Base-by-base conservation (phyloP, 1,284 basidiomycete genomes). In the Meira nashicola region DNA sequence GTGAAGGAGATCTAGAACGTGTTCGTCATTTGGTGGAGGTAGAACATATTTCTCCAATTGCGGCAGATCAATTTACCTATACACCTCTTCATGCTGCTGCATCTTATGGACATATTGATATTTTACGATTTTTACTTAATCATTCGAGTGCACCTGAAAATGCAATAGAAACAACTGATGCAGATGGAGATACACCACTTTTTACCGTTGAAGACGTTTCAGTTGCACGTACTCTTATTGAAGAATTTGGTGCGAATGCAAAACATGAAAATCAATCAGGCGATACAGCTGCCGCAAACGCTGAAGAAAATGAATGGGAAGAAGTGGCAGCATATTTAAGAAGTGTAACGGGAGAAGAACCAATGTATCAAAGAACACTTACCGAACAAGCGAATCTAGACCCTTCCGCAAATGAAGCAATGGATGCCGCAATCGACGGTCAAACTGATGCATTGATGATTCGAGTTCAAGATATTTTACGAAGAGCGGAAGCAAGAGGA, bases 51-150 rank as follows among this genome's bases (percentile, higher is more conserved):
- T 68, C 66, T 1, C 71, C 74, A 9, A 67, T 59, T 11, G 64
- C 60, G 39, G 58, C 66, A 7, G 76, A 78, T 57, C 54, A 62
- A 28, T 66, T 63, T 58, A 68, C 67, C 2, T 78, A 78, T 52
- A 78, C 74, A 15, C 74, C 76, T 0, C 54, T 78, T 0, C 76
- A 78, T 54, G 76, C 76, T 1, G 76, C 76, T 1, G 76, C 74
- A 0, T 78, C 76, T 9, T 78, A 78, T 58, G 66, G 62, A 0
- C 68, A 74, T 3, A 52, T 66, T 41, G 68, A 73, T 1, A 57
- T 77, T 17, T 62, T 78, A 49, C 63, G 68, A 11, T 72, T 60
- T 51, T 67, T 78, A 8, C 57, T 77, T 19, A 54, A 54, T 11
- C 72, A 76, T 50, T 54, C 65, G 10, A 61, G 59, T 15, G 62